Evolutionary conservation across 2,329 filamentous ascomycete species (phyloP).

Genomic region (Plenodomus lindquistii): DNA sequence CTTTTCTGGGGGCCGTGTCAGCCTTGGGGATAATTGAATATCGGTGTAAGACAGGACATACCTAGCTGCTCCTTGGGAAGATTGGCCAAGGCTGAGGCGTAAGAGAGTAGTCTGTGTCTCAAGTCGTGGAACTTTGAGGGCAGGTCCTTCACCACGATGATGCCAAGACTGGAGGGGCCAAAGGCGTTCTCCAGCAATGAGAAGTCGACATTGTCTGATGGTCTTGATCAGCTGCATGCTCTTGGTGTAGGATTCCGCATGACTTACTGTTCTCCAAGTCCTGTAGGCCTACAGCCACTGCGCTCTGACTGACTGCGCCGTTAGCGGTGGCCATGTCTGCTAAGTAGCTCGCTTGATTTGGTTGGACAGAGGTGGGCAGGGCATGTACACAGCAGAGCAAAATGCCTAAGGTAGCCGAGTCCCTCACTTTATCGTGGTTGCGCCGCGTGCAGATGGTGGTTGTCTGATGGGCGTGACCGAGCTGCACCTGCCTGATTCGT

Average conservation of each 20-base stretch:
- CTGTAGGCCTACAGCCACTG: conserved; percentile 39
- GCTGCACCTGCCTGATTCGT: conserved; percentile 35
- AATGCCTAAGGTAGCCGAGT: conserved; percentile 4
- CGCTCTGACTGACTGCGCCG: conserved; percentile 25
- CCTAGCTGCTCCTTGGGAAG: conserved; percentile 72
- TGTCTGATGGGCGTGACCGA: conserved; percentile 12
- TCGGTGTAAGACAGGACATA: conserved; percentile 44
- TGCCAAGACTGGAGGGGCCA: conserved; percentile 85
- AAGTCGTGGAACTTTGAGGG: conserved; percentile 72
- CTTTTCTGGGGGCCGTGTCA: conserved; percentile 33
- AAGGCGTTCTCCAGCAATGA: conserved; percentile 77
- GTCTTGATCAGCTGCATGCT: neutral
- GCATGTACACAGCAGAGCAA: neutral
- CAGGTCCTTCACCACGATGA: conserved; percentile 89
- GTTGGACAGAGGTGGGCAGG: neutral
- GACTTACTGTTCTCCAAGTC: conserved; percentile 52
- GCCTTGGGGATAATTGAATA: neutral
- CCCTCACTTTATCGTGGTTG: conserved; percentile 18
- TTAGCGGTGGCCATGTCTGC: conserved; percentile 24
- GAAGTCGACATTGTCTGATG: conserved; percentile 67
- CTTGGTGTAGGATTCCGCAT: neutral
- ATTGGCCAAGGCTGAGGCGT: conserved; percentile 86
- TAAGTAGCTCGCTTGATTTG: neutral
- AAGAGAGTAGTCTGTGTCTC: conserved; percentile 75
- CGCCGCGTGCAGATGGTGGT: conserved; percentile 9